Evolutionary conservation across 495 filamentous ascomycete species (phyloP).

Genomic region (Penicillium bovifimosum): DNA sequence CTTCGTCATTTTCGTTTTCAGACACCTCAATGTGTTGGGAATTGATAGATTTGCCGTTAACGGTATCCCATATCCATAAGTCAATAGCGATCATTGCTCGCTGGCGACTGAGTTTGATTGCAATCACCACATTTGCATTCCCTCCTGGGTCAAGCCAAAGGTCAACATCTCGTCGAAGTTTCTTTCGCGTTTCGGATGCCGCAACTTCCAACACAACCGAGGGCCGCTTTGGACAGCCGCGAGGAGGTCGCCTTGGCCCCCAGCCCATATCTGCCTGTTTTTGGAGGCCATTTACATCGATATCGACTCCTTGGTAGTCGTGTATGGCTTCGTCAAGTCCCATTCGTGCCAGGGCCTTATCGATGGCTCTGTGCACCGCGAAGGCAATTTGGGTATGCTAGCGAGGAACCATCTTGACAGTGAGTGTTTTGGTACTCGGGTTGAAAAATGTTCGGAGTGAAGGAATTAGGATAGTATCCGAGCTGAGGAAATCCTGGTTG

Average conservation of each 20-base stretch:
- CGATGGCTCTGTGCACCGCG: not conserved
- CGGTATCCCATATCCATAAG: not conserved
- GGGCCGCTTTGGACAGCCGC: not conserved
- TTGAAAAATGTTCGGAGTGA: conserved; percentile 4
- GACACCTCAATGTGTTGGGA: not conserved
- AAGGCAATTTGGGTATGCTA: not conserved
- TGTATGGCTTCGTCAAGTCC: conserved; percentile 1
- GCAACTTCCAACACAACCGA: conserved; percentile 6
- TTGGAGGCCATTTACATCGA: not conserved
- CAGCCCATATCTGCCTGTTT: conserved; percentile 5
- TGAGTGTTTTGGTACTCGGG: not conserved
- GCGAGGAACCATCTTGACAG: conserved; percentile 1
- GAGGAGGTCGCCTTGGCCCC: not conserved
- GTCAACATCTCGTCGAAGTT: not conserved
- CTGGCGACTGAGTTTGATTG: not conserved
- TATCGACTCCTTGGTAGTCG: not conserved
- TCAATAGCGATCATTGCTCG: not conserved
- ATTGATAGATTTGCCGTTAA: not conserved
- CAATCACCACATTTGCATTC: not conserved
- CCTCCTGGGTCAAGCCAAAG: conserved; percentile 4
- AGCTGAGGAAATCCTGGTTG: not conserved
- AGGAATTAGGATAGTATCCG: not conserved
- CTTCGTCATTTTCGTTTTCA: not conserved
- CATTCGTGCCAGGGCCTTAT: not conserved
- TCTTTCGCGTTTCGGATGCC: not conserved